Base-by-base conservation (phyloP, 2,329 filamentous ascomycete genomes). In the Talaromyces atroroseus region DNA sequence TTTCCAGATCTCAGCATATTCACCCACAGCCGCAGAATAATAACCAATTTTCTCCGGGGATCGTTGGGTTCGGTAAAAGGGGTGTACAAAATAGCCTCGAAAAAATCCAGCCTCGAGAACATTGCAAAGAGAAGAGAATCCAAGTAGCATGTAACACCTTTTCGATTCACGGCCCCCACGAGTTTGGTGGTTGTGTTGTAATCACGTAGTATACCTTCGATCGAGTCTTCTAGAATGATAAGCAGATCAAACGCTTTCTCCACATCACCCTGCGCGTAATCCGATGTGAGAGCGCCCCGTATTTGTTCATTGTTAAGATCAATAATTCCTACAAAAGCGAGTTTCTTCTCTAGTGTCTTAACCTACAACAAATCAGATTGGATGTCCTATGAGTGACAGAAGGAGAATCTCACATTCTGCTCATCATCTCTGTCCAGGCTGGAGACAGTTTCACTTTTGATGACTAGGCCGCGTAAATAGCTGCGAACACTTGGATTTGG, bases 81-180 rank as follows among this genome's bases (percentile, higher is more conserved):
- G 57, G 87, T 87, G 69, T 89, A 92, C 34, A 96, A 79, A 80
- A 97, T 95, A 49, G 88, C 90, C 71, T 97, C 92, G 69, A 96
- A 99, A 61, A 88, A 92, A 62, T 90, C 87, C 38, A 96, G 80
- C 59, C 89, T 86, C 18, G 89, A 88, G 69, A 97, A 97, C 90
- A 99, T 96, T 70, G 92, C 88, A 69, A 96, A 97, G 1, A 99
- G 80, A 21, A 97, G 76, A 0, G 92, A 82, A 70, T 97, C 94
- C 16, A 97, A 78, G 69, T 95, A 97, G 75, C 94, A 99, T n/a
- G 92, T 97, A 36, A 96, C 90, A 49, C 83, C 84, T 46, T 87
- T 81, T 49, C 91, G 81, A 67, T 99, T 99, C 64, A 90, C 87
- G 12, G 94, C 92, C 6, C 94, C 94, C 4, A 90, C 76, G 76